Conservation (phyloP, 2,329 filamentous ascomycete species). For the Claviceps spartinae region DNA sequence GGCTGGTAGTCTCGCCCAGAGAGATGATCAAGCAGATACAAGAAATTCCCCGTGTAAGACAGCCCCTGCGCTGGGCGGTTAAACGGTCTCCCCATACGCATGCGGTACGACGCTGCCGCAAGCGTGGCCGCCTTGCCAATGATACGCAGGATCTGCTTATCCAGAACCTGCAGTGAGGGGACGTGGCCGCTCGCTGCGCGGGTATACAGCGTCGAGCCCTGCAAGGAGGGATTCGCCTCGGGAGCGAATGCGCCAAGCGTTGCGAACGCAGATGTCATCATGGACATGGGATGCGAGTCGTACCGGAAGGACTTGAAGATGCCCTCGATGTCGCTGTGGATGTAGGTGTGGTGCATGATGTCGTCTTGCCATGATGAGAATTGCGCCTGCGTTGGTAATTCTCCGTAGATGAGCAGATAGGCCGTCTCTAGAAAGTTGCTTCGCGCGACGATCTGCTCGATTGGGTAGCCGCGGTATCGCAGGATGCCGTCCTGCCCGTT, state of each 20-base stretch:
- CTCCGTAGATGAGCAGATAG: conserved; percentile 37
- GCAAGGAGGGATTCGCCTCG: conserved; percentile 35
- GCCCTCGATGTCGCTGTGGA: conserved; percentile 34
- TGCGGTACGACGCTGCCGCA: conserved; percentile 37
- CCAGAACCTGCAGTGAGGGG: conserved; percentile 28
- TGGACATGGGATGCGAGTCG: conserved; percentile 39
- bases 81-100: conserved; percentile 37
- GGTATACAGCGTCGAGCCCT: conserved; percentile 36
- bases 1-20: conserved; percentile 32
- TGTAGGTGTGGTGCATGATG: conserved; percentile 37
- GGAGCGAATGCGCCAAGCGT: conserved; percentile 35
- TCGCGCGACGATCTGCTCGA: conserved; percentile 35
- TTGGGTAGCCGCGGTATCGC: conserved; percentile 38
- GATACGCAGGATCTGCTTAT: conserved; percentile 39
- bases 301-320: conserved; percentile 38
- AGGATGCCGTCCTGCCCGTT: conserved; percentile 37
- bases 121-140: conserved; percentile 38
- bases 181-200: conserved; percentile 27
- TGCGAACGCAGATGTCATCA: conserved; percentile 35
- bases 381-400: conserved; percentile 31
- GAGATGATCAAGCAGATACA: conserved; percentile 39
- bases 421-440: conserved; percentile 36
- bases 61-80: conserved; percentile 32
- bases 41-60: conserved; percentile 41
- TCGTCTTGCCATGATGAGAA: conserved; percentile 29